Evolutionary conservation across 1,284 basidiomycete species (phyloP).

Genomic region (Cerioporus squamosus): DNA sequence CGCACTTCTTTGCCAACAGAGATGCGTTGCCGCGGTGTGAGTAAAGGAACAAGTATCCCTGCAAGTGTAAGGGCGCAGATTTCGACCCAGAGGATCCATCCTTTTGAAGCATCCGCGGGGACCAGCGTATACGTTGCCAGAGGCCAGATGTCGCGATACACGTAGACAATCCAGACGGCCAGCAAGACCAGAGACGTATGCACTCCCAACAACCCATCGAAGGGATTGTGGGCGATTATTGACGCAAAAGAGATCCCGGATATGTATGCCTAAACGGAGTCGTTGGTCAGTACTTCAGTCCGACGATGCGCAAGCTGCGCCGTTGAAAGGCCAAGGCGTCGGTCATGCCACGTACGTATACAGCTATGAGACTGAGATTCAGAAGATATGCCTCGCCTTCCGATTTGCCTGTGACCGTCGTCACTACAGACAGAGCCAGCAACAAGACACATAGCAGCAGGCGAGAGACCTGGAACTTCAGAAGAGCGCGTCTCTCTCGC

Average conservation of each 20-base stretch:
- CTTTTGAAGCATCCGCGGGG: conserved; percentile 42
- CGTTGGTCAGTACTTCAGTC: conserved; percentile 39
- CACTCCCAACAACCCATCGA: no score
- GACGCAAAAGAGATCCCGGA: conserved; percentile 16
- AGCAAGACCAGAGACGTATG: conserved; percentile 23
- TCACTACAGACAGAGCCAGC: no score
- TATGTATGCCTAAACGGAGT: conserved; percentile 21
- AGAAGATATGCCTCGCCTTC: no score
- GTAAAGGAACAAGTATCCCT: conserved; percentile 44
- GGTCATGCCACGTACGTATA: conserved; percentile 33
- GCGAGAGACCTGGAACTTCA: no score
- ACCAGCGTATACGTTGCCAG: conserved; percentile 51
- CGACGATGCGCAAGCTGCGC: conserved; percentile 36
- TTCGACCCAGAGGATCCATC: conserved; percentile 32
- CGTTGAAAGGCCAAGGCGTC: background rate
- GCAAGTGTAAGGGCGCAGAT: conserved; percentile 42
- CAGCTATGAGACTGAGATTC: conserved; percentile 29
- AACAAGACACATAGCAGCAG: no score
- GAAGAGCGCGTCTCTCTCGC: no score
- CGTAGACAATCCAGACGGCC: conserved; percentile 37
- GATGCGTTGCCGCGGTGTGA: conserved; percentile 41
- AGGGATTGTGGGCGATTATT: background rate
- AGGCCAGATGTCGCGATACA: conserved; percentile 67
- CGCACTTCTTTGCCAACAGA: background rate
- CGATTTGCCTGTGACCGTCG: no score